Base-by-base conservation (phyloP, 2,329 filamentous ascomycete genomes). In the Zalaria sp. region DNA sequence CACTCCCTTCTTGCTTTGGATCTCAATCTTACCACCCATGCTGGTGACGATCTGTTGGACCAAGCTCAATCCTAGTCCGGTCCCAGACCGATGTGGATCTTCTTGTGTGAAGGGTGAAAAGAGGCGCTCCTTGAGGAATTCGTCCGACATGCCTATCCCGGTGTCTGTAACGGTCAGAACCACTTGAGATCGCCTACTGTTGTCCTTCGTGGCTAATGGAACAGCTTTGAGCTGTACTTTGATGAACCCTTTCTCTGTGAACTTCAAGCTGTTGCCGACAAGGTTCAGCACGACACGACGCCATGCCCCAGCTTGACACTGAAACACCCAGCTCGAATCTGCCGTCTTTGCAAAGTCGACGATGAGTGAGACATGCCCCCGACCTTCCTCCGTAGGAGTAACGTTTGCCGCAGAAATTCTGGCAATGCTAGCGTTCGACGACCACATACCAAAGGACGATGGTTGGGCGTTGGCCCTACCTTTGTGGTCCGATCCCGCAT, bases 71-170 rank as follows among this genome's bases (percentile, higher is more conserved):
- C 81, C 80, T 0, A 84, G 62, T 0, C 79, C 79, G 0, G 74
- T 73, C 0, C 80, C 79, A 0, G 72, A 68, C 0, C 71, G 65
- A 2, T 82, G 57, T 0, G 64, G 58, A 38, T 81, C 69, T 50
- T 83, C 80, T 46, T 84, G 80, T 0, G 67, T 58, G 45, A 83
- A 83, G 0, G 78, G 75, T 0, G 69, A 73, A 51, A 78, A 84
- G 0, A 83, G 57, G 7, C 69, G 68, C 5, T 73, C 69, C n/a
- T 70, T 64, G 5, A 82, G 58, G 47, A 75, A 84, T 6, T 80
- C 73, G 5, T 72, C 63, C 0, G 69, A 70, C 26, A 84, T 84
- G 1, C 80, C 81, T 37, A 68, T 69, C 0, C 80, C 81, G 0
- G 79, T 79, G 48, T 84, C 80, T 0, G 65, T 63, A 2, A 84